phyloP scores from a whole-genome alignment of 2,329 filamentous ascomycete genomes.

The Chalaropsis thielavioides region DNA sequence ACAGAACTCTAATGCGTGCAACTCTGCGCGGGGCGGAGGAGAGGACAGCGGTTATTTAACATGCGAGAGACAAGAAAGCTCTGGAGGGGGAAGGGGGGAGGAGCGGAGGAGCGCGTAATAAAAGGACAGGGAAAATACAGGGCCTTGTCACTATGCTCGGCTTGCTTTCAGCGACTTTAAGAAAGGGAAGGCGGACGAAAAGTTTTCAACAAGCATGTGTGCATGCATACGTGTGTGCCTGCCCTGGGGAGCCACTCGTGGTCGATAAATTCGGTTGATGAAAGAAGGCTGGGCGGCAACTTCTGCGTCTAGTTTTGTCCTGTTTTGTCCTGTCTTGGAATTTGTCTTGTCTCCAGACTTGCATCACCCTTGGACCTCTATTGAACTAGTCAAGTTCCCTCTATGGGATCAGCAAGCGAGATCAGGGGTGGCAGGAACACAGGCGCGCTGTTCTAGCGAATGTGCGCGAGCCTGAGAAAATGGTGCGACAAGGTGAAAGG shows the following conservation, averaged over 20 bases:
- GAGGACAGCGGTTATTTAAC: conserved; percentile 1
- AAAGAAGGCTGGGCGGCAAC: too few species aligned
- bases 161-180: not conserved
- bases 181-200: not conserved
- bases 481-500: not conserved
- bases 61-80: not conserved
- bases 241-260: not conserved
- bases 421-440: conserved; percentile 1
- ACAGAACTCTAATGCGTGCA: not conserved
- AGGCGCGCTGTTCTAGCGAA: not conserved
- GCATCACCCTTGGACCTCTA: not conserved
- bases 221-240: not conserved
- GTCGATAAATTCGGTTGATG: not conserved
- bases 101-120: not conserved
- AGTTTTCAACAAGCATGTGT: not conserved
- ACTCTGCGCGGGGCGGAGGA: not conserved
- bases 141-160: too few species aligned
- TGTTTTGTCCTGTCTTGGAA: not conserved
- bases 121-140: not conserved
- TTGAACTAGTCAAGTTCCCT: not conserved
- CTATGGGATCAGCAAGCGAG: not conserved
- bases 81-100: not conserved
- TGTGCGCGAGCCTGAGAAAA: not conserved
- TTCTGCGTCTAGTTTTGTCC: not conserved
- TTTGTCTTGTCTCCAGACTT: not conserved